These are phyloP conservation scores for Diplogelasinospora grovesii DNA, from an alignment of 495 filamentous ascomycete species.

Conservation along the genomic window DNA sequence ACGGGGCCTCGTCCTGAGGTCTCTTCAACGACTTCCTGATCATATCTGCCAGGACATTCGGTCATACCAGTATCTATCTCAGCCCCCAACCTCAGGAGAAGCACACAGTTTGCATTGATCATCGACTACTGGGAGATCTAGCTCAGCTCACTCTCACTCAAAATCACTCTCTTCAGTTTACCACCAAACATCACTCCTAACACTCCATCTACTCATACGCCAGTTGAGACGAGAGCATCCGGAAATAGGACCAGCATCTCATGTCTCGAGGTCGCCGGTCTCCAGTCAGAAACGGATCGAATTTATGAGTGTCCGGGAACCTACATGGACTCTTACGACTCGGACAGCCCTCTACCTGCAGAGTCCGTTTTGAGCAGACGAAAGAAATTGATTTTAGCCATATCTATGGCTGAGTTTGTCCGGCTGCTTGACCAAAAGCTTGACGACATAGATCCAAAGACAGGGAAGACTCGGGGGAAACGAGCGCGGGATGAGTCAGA, in stretches of 20 bases:
- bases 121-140: too few species aligned
- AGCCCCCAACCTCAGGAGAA: too few species aligned
- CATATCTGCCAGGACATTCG: not conserved
- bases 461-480: slow-evolving; percentile 4
- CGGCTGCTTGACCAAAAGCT: slow-evolving; percentile 20
- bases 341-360: slow-evolving; percentile 19
- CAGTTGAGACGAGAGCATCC: too few species aligned
- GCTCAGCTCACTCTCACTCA: too few species aligned
- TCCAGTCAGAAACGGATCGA: slow-evolving; percentile 18
- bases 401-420: slow-evolving; percentile 25
- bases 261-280: slow-evolving; percentile 24
- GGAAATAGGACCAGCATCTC: slow-evolving; percentile 16
- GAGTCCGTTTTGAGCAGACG: slow-evolving; percentile 19
- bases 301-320: slow-evolving; percentile 9
- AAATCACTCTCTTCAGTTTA: too few species aligned
- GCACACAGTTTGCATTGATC: too few species aligned
- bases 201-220: too few species aligned
- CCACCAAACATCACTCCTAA: too few species aligned
- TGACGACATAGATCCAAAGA: slow-evolving; percentile 9
- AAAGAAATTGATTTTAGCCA: slow-evolving; percentile 23
- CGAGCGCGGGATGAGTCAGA: slow-evolving; percentile 7
- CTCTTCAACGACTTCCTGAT: too few species aligned
- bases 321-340: slow-evolving; percentile 25
- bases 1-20: too few species aligned
- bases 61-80: too few species aligned